These are phyloP conservation scores for Gastrolobium villosum DNA, from an alignment of 306 rosid genomes.

Conservation along the genomic window DNA sequence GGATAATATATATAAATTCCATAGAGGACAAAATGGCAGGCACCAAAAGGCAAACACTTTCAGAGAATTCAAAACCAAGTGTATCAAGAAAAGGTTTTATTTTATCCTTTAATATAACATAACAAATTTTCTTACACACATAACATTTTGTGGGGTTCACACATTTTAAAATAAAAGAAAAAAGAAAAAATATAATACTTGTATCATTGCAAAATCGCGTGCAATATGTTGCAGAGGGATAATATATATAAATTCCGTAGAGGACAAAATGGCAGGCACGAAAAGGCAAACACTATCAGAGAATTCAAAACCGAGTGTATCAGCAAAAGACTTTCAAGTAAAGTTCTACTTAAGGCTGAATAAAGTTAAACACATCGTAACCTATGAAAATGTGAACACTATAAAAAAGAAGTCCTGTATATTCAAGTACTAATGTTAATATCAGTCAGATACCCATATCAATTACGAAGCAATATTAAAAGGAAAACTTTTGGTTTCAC, in stretches of 20 bases:
- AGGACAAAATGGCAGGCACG: neutral
- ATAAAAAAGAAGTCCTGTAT: neutral
- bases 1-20: neutral
- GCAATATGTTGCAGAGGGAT: neutral
- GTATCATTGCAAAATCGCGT: neutral
- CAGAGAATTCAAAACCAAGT: too few species aligned
- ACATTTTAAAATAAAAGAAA: too few species aligned
- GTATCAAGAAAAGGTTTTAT: too few species aligned
- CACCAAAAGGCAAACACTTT: neutral
- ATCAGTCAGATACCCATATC: neutral
- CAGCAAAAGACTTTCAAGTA: neutral
- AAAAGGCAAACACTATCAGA: too few species aligned
- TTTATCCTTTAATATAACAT: too few species aligned
- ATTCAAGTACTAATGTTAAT: neutral
- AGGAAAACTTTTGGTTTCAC: neutral
- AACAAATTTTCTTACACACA: too few species aligned
- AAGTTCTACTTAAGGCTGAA: neutral
- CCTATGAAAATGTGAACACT: neutral
- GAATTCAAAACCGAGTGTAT: too few species aligned
- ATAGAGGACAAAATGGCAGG: neutral
- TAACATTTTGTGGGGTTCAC: too few species aligned
- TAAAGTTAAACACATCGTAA: neutral
- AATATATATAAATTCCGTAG: neutral
- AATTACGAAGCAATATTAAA: neutral
- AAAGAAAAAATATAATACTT: too few species aligned